Evolutionary conservation across 176 grass and related monocot genomes (phyloP).

Genomic region (Olyra latifolia): DNA sequence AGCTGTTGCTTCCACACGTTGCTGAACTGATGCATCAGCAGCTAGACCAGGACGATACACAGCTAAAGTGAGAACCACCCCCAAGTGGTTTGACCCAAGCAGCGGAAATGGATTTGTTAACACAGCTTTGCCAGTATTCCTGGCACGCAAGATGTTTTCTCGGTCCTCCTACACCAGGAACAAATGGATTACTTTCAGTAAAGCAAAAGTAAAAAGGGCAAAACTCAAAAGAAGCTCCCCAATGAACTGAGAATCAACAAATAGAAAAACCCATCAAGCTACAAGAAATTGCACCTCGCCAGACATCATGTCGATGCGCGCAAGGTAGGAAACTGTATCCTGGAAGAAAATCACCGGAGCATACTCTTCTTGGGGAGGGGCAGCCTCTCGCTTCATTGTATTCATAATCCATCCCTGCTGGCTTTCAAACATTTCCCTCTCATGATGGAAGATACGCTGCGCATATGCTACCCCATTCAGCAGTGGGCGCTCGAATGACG

Average conservation of each 20-base stretch:
- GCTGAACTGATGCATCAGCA: slow-evolving; percentile 67
- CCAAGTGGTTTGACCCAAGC: slow-evolving; percentile 88
- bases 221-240: not conserved
- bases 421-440: slow-evolving; percentile 78
- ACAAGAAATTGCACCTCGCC: slow-evolving; percentile 56
- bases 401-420: slow-evolving; percentile 91
- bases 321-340: slow-evolving; percentile 84
- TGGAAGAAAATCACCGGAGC: slow-evolving; percentile 93
- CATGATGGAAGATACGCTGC: slow-evolving; percentile 62
- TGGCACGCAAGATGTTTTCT: slow-evolving; percentile 86
- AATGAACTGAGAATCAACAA: not conserved
- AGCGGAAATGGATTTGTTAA: slow-evolving; percentile 88
- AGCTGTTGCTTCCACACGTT: slow-evolving; percentile 81
- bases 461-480: slow-evolving; percentile 93
- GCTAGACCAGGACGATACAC: slow-evolving; percentile 71
- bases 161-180: slow-evolving; percentile 64
- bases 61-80: slow-evolving; percentile 96
- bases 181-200: not conserved
- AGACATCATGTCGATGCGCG: slow-evolving; percentile 93
- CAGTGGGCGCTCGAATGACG: slow-evolving; percentile 80
- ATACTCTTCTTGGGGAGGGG: slow-evolving; percentile 75
- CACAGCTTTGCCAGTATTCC: slow-evolving; percentile 89
- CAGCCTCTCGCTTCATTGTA: slow-evolving; percentile 57
- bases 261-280: not conserved
- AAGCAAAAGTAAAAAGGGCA: not conserved